Evolutionary conservation across 2,329 filamentous ascomycete genomes (phyloP).

Genomic region (Sarocladiaceae sp.): DNA sequence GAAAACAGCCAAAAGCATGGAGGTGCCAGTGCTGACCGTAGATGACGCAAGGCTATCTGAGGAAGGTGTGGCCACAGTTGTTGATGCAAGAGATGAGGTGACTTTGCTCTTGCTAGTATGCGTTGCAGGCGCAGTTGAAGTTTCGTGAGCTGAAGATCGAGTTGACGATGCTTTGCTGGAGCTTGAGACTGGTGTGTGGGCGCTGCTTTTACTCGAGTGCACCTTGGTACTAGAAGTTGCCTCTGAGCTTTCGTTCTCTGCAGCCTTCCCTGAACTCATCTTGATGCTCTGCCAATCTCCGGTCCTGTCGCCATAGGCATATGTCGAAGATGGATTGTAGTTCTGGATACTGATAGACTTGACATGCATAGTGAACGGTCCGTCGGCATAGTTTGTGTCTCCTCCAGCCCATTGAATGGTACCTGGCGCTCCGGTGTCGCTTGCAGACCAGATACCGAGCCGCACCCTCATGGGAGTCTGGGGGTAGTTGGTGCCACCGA

Average conservation of each 20-base stretch:
- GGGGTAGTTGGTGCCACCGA: conserved; percentile 46
- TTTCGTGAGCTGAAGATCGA: no score
- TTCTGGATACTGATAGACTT: conserved; percentile 37
- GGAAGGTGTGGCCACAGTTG: no score
- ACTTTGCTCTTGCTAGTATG: no score
- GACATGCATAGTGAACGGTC: conserved; percentile 55
- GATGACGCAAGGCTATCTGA: no score
- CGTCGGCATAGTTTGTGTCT: conserved; percentile 41
- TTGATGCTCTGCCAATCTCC: conserved; percentile 20
- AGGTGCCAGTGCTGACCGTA: no score
- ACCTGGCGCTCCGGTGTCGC: conserved; percentile 29
- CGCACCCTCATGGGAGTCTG: conserved; percentile 52
- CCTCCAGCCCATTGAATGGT: conserved; percentile 50
- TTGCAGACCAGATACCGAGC: conserved; percentile 37
- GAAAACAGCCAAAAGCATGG: no score
- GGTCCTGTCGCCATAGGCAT: conserved; percentile 18
- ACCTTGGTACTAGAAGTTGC: no score
- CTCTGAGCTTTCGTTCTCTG: no score
- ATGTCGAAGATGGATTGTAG: conserved; percentile 26
- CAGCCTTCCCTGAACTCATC: not conserved
- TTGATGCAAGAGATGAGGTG: no score
- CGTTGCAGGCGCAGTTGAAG: no score
- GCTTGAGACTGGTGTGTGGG: not conserved
- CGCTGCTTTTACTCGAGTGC: no score
- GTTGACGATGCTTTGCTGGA: not conserved